Evolutionary conservation across 2,329 filamentous ascomycete genomes (phyloP), one percentile per base, ranked within the genome.

Genomic region (Hymenoscyphus albidus): DNA sequence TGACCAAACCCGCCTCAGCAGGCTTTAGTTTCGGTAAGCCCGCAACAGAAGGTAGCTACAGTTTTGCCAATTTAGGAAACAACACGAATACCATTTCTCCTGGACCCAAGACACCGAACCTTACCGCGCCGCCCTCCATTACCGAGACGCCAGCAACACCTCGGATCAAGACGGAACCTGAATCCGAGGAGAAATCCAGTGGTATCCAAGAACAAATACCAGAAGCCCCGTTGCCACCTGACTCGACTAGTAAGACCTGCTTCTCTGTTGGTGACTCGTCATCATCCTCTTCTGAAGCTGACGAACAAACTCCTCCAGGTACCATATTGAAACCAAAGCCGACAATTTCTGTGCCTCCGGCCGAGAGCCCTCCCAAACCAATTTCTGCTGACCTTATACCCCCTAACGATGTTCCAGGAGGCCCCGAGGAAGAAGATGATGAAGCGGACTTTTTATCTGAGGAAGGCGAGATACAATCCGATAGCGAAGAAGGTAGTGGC

Each of bases 401-500:
- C 22, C 73, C 70, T 6, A 69, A 59, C 4, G 71, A 73, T 65
- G 70, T 75, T 35, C 73, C 73, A 27, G 70, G 68, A 59, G 72
- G 74, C 27, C 74, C 74, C 13, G 73, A 72, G 22, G 74, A 76
- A 58, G 72, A 74, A 10, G 72, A 69, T n/a, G 68, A 71, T 54
- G 68, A 71, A 39, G 73, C 70, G 14, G 74, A 70, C 16, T 74
- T 73, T 54, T 10, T 65, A 6, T 68, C 68, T 9, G 71, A 77
- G 13, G 42, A 61, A 35, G 79, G 78, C 13, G 80, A 79, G 0
- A 16, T 42, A n/a, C 40, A 42, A 51, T 51, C 44, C 3, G 78
- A 79, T 22, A 82, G 82, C 13, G 81, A 81, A 2, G 81, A 83
- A 38, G 78, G 79, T 44, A 81, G 73, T 66, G 87, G 85, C 31